Evolutionary conservation across 495 filamentous ascomycete species (phyloP), one percentile per base, ranked within the genome.

Genomic region (Cryomyces antarcticus): DNA sequence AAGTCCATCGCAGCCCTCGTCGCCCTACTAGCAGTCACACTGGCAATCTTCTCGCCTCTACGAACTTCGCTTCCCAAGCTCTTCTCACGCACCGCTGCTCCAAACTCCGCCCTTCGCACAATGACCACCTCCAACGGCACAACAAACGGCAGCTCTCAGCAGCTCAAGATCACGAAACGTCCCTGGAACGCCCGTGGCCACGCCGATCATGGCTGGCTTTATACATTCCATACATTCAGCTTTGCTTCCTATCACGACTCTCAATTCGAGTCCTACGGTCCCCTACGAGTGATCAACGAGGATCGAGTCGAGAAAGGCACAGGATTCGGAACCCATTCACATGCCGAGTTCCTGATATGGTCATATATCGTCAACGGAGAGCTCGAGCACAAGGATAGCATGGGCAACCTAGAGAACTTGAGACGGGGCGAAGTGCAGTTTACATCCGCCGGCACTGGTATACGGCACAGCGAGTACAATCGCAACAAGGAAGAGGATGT

Each of bases 311-410:
- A 71, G 34, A 56, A 71, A 13, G 62, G 67, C 39, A 71, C 67
- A 24, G 82, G 81, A 27, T 86, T 87, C 61, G 78, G 78, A 9
- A 83, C 80, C 1, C 83, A 92, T 55, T 73, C 73, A 27, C 82
- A 92, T 62, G 70, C 72, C 50, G 75, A 87, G 54, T 80, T 79
- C 49, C 79, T 87, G 59, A 87, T 88, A 63, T 88, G 82, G 66
- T 74, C 69, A 49, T 88, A 88, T 62, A 77, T 87, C 50, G 64
- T 88, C 5, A 71, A 58, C 47, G 82, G 82, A 45, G 78, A 85
- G 56, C 70, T 88, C 37, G 84, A 81, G 30, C 82, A 92, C 62
- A 74, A 78, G 11, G 82, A 92, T 55, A 75, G 66, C 38, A 80
- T 85, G 71, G 72, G 74, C 45, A 65, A 67, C 40, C 82, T 82